Percentiles rank a stretch among this genome's conserved stretches.
Evolutionary conservation across 495 filamentous ascomycete species (phyloP).

Genomic region (Margaritispora aquatica): DNA sequence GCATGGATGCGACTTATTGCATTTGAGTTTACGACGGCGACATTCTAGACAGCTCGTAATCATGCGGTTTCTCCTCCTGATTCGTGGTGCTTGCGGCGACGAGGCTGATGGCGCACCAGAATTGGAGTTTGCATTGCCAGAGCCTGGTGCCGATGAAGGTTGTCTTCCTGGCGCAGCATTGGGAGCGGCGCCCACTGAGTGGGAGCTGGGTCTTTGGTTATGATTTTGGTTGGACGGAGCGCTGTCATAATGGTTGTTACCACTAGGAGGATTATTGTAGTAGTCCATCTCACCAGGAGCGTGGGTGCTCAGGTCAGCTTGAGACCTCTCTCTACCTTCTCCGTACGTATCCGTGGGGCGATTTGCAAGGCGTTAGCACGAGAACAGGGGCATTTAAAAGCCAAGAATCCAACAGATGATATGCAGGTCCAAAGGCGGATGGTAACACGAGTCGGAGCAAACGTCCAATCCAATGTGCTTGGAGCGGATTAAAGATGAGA

Average conservation of each 20-base stretch:
- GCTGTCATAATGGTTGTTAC: neutral
- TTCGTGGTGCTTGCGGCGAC: constrained; percentile 24
- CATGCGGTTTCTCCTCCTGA: constrained; percentile 60
- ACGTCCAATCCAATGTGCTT: neutral
- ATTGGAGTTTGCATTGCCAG: neutral
- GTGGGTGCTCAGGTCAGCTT: no score
- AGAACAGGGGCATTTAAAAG: neutral
- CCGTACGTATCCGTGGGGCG: no score
- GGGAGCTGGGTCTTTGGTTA: neutral
- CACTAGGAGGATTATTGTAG: neutral
- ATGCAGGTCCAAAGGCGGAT: neutral
- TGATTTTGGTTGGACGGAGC: neutral
- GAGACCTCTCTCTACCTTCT: no score
- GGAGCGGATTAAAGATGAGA: neutral
- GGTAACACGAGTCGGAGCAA: neutral
- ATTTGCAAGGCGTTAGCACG: no score
- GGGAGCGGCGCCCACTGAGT: neutral
- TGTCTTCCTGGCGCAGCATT: neutral
- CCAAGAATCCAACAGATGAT: neutral
- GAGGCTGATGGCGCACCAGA: neutral
- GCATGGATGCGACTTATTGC: constrained; percentile 69
- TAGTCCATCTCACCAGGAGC: neutral
- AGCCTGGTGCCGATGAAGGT: neutral
- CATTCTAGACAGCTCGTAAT: constrained; percentile 68
- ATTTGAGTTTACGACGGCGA: constrained; percentile 72